These are phyloP conservation scores for Rhododendron henanense DNA, from an alignment of 148 eudicot species.

Conservation along the genomic window DNA sequence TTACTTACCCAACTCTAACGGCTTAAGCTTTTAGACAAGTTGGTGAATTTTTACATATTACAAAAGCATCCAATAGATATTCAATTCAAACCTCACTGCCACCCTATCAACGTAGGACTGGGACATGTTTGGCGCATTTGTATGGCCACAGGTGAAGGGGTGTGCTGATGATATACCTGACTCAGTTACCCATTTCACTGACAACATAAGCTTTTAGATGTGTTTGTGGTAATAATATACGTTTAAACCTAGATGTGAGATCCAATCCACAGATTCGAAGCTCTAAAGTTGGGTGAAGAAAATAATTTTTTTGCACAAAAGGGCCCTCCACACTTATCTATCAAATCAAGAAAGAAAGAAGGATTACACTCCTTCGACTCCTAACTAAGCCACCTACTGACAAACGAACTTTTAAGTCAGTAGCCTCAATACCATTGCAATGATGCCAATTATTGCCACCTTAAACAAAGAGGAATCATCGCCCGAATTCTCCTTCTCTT, in stretches of 20 bases:
- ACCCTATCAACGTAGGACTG: neutral
- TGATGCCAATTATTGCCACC: neutral
- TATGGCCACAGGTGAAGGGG: neutral
- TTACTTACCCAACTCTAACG: neutral
- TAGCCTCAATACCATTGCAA: neutral
- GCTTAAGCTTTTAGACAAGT: neutral
- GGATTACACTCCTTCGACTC: neutral
- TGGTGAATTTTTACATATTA: neutral
- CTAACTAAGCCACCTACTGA: neutral
- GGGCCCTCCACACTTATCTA: neutral
- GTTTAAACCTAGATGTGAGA: neutral
- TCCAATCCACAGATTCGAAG: neutral
- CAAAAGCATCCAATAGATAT: neutral
- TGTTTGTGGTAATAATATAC: neutral
- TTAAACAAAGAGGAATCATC: neutral
- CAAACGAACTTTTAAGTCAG: neutral
- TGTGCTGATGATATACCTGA: neutral
- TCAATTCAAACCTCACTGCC: neutral
- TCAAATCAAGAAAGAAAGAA: neutral
- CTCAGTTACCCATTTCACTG: neutral
- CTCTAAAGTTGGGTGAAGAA: neutral
- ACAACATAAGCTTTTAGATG: neutral
- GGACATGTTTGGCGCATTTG: neutral
- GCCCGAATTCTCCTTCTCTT: neutral
- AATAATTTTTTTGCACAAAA: neutral